Conservation (phyloP, 345 rosid genomes). For the Salix dunnii region DNA sequence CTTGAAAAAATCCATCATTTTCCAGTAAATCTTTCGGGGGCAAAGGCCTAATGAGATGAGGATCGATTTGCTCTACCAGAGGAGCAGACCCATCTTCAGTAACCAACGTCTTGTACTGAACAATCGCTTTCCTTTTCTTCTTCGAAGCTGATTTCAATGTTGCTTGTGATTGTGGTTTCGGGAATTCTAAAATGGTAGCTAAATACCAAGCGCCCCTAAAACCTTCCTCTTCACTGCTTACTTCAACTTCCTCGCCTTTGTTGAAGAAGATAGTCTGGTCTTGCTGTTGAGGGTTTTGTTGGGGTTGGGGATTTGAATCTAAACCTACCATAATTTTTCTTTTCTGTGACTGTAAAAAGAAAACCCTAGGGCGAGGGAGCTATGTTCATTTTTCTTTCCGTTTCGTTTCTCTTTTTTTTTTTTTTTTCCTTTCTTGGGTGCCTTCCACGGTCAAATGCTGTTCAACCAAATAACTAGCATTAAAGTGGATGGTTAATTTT, state of each 20-base stretch:
- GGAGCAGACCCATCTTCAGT: conserved; percentile 34
- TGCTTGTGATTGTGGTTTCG: conserved; percentile 4
- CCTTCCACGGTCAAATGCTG: neutral
- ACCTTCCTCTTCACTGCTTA: conserved; percentile 52
- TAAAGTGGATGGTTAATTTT: neutral
- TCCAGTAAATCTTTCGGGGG: conserved; percentile 17
- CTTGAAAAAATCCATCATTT: neutral
- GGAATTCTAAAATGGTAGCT: conserved; percentile 42
- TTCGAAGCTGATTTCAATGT: conserved; percentile 18
- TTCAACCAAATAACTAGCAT: neutral
- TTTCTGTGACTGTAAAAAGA: neutral
- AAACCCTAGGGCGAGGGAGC: conserved; percentile 7
- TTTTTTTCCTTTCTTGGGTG: neutral
- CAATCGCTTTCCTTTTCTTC: conserved; percentile 29
- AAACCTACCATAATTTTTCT: neutral
- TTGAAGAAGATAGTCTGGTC: neutral
- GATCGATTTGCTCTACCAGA: conserved; percentile 41
- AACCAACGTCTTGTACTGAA: conserved; percentile 41
- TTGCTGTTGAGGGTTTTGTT: neutral
- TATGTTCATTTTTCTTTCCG: neutral
- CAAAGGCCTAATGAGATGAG: conserved; percentile 42
- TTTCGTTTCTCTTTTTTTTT: neutral
- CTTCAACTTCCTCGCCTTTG: conserved; percentile 43
- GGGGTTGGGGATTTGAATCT: conserved; percentile 15
- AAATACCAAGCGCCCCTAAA: conserved; percentile 50